Conservation (phyloP, 2,329 filamentous ascomycete genomes). For the Cladosporium sphaerospermum region DNA sequence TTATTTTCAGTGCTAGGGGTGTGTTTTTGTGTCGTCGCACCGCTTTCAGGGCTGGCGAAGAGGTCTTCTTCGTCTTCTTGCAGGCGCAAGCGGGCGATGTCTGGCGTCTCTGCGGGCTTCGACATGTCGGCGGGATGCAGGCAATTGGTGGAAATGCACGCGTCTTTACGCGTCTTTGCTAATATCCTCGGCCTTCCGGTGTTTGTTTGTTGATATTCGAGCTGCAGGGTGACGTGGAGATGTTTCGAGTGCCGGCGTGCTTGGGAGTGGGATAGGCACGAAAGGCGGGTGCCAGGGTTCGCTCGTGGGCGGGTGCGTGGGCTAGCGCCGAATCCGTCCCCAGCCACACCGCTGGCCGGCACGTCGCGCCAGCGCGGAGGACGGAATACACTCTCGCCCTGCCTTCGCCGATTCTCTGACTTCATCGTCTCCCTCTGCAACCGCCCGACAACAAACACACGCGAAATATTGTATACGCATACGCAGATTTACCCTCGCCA, state of each 20-base stretch:
- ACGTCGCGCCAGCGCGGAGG: no score
- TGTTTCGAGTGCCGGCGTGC: conserved; percentile 9
- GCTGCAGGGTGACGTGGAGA: conserved; percentile 17
- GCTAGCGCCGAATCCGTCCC: neutral
- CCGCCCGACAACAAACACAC: neutral
- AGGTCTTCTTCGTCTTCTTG: conserved; percentile 51
- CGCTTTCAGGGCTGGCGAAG: conserved; percentile 49
- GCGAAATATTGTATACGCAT: neutral
- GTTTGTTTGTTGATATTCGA: conserved; percentile 14
- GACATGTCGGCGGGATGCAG: conserved; percentile 21
- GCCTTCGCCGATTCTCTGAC: neutral
- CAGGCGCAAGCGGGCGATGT: conserved; percentile 36
- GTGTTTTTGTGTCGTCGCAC: conserved; percentile 30
- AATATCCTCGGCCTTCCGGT: conserved; percentile 14
- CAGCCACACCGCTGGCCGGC: neutral
- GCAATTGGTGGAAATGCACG: conserved; percentile 10
- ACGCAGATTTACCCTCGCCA: no score
- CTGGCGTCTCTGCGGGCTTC: conserved; percentile 21
- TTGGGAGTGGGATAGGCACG: conserved; percentile 6
- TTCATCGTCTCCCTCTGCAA: neutral
- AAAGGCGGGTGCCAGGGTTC: no score
- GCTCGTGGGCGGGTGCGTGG: no score
- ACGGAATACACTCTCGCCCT: neutral
- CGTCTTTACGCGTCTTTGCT: conserved; percentile 13
- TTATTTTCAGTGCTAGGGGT: conserved; percentile 31